Conservation (phyloP, 1,139 yeast species). For the Magnusiomyces suaveolens region DNA sequence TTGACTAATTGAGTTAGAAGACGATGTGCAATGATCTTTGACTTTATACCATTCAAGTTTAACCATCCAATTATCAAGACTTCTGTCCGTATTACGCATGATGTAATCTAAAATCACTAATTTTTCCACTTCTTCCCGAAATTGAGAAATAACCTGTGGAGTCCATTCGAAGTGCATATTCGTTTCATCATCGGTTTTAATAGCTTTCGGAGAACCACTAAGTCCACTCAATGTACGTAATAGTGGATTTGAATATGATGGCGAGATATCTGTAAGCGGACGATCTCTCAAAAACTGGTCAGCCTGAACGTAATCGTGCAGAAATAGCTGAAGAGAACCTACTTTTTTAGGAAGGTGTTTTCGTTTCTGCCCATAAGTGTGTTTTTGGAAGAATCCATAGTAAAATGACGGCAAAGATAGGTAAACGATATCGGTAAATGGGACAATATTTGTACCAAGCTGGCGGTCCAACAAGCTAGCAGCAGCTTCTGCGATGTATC, state of each 20-base stretch:
- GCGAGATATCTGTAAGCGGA: conserved; percentile 43
- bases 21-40: background rate
- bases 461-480: conserved; percentile 57
- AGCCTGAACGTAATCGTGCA: conserved; percentile 53
- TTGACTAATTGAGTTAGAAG: background rate
- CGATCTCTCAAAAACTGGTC: conserved; percentile 46
- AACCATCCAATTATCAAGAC: conserved; percentile 74
- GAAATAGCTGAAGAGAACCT: conserved; percentile 61
- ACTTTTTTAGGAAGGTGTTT: conserved; percentile 40
- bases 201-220: background rate
- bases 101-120: conserved; percentile 62
- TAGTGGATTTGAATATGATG: conserved; percentile 1
- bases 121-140: conserved; percentile 57
- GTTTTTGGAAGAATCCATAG: conserved; percentile 43
- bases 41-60: conserved; percentile 39
- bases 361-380: conserved; percentile 21
- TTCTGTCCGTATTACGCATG: conserved; percentile 68
- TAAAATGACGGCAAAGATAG: conserved; percentile 49
- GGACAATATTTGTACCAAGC: conserved; percentile 51
- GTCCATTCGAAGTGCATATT: conserved; percentile 46
- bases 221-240: background rate
- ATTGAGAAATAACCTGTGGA: conserved; percentile 39
- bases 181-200: conserved; percentile 11
- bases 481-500: conserved; percentile 64
- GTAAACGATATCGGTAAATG: conserved; percentile 52